Evolutionary conservation across 73 alveolate genomes (phyloP), one percentile per base, ranked within the genome.

Genomic region (Durusdinium trenchii): DNA sequence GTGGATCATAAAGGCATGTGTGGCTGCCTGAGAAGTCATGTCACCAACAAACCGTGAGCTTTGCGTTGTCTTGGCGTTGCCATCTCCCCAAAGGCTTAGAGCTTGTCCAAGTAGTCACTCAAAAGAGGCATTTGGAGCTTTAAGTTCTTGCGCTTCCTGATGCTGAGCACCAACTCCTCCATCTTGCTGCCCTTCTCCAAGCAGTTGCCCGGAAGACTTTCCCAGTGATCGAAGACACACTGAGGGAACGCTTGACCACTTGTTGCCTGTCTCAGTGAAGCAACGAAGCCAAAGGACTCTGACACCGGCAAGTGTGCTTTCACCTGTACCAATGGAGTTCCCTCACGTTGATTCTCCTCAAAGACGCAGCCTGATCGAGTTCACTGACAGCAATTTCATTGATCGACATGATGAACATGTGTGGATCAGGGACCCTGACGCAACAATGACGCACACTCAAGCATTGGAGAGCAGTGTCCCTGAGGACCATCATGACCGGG

Each of bases 171-270:
- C 93, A 99, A 40, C 84, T 87, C 99, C 98, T 96, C 95, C 46
- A 99, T 75, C 96, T 98, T 99, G 86, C 99, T 83, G 79, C 99
- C 99, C 75, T 98, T 99, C 82, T 99, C 99, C 95, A 90, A 76
- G 50, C 99, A 99, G 99, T 99, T 99, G 51, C 99, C 99, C 45
- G 48, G 99, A 50, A 99, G 79, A 92, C 62, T 83, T 86, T 95
- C 99, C 99, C 99, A 99, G 99, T 99, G 99, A 93, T 99, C 99
- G 99, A 99, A 99, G 99, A 99, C 99, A 95, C 99, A 99, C 99
- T 99, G 99, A 42, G 99, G 99, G 99, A 99, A 99, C 95, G 99
- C 99, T 99, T 99, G 99, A 86, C 99, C 99, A 96, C 99, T 99
- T 79, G 99, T 99, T 82, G 99, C 98, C 86, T 99, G 99, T 99